phyloP scores from a whole-genome alignment of 768 basidiomycete genomes.

The Leucocoprinus birnbaumii region DNA sequence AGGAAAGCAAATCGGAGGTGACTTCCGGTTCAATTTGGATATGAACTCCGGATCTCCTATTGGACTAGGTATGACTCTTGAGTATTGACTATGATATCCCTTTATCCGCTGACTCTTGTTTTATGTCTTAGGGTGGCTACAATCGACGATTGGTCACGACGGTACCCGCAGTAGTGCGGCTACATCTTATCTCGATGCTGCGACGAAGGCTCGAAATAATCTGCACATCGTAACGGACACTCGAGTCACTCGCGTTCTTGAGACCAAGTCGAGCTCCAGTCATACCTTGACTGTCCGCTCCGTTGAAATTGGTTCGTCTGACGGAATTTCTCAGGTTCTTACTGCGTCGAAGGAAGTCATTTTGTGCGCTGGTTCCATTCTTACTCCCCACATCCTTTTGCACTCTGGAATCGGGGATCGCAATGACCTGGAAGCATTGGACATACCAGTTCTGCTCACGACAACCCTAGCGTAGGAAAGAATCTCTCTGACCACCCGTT shows the following conservation, averaged over 20 bases:
- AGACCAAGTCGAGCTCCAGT: too few relatives aligned
- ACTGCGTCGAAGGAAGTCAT: slow-evolving; percentile 13
- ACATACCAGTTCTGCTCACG: slow-evolving; percentile 23
- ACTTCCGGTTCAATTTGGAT: slow-evolving; percentile 14
- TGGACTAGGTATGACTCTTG: slow-evolving; percentile 7
- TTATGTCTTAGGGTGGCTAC: slow-evolving; percentile 1
- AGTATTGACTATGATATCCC: not conserved
- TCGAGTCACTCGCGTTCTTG: slow-evolving; percentile 7
- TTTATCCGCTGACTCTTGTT: not conserved
- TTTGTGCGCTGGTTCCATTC: slow-evolving; percentile 7
- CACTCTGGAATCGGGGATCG: slow-evolving; percentile 10
- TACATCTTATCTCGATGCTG: slow-evolving; percentile 7
- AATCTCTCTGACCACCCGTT: slow-evolving; percentile 69
- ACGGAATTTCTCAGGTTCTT: not conserved
- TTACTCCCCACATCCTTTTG: slow-evolving; percentile 12
- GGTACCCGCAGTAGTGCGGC: slow-evolving; percentile 12
- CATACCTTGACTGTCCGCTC: too few relatives aligned
- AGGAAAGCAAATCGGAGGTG: slow-evolving; percentile 22
- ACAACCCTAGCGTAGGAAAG: slow-evolving; percentile 63
- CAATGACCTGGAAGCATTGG: not conserved
- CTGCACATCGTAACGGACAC: slow-evolving; percentile 9
- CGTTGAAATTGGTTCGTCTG: too few relatives aligned
- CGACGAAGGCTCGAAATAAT: slow-evolving; percentile 3
- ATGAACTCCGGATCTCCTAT: slow-evolving; percentile 12
- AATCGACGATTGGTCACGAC: slow-evolving; percentile 12